A percentile compares a stretch with the other conserved stretches of the same genome.
These are phyloP conservation scores for Salvia miltiorrhiza DNA, from an alignment of 257 asterid genomes.

Conservation along the genomic window DNA sequence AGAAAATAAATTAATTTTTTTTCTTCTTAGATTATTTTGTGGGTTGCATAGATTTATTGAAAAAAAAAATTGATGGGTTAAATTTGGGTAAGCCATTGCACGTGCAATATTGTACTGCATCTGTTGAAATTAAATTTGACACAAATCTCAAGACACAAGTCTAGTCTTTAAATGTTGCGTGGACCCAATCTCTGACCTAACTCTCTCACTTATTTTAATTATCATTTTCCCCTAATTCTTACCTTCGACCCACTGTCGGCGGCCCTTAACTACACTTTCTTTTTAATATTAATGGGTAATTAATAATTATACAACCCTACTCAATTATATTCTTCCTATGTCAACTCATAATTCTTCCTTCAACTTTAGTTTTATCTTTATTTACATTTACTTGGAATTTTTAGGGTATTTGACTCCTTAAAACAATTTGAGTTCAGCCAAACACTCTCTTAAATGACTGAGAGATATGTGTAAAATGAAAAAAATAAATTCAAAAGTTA, in stretches of 20 bases:
- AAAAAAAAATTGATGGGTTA: background rate
- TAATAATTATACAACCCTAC: background rate
- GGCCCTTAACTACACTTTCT: conserved; percentile 1
- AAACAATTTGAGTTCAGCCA: too few relatives aligned
- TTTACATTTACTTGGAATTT: too few relatives aligned
- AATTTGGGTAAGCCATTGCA: conserved; percentile 40
- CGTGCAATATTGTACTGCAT: conserved; percentile 55
- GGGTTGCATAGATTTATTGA: too few relatives aligned
- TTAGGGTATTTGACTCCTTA: too few relatives aligned
- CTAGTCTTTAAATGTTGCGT: conserved; percentile 30
- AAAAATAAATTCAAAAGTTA: too few relatives aligned
- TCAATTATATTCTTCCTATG: background rate
- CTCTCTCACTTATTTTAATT: background rate
- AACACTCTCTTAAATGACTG: too few relatives aligned
- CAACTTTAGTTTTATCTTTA: too few relatives aligned
- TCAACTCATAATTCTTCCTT: background rate
- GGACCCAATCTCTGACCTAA: conserved; percentile 55
- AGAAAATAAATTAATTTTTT: too few relatives aligned
- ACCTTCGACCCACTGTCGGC: conserved; percentile 70
- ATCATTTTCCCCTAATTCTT: background rate
- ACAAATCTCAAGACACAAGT: conserved; percentile 47
- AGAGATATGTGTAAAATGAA: too few relatives aligned
- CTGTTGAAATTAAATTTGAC: conserved; percentile 27
- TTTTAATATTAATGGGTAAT: background rate
- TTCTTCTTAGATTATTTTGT: too few relatives aligned